Conservation (phyloP, 2,329 filamentous ascomycete genomes). For the Paramyrothecium sp. region DNA sequence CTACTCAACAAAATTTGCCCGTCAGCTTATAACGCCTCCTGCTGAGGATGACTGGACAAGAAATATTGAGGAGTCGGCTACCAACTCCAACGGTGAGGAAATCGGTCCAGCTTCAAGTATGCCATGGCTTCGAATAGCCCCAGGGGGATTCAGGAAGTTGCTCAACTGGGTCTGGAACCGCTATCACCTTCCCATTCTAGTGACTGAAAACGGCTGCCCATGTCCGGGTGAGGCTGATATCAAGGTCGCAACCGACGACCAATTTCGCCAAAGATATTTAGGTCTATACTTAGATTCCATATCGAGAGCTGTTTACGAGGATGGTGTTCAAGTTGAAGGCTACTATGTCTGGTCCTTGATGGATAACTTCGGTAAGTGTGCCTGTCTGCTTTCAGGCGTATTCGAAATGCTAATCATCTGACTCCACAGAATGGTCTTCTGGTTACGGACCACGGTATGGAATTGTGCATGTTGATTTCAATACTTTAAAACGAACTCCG, state of each 20-base stretch:
- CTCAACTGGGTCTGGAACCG: conserved; percentile 16
- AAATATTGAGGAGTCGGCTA: conserved; percentile 12
- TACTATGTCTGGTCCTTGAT: conserved; percentile 34
- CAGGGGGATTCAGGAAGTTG: conserved; percentile 13
- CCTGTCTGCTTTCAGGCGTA: not conserved
- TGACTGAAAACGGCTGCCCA: conserved; percentile 21
- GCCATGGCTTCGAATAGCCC: conserved; percentile 8
- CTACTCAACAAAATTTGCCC: conserved; percentile 29
- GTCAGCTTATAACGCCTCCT: conserved; percentile 14
- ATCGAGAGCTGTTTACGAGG: conserved; percentile 18
- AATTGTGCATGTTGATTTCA: conserved; percentile 23
- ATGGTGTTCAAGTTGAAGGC: conserved; percentile 25
- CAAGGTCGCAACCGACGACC: conserved; percentile 5
- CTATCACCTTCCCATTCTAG: conserved; percentile 12
- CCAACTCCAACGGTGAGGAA: conserved; percentile 17
- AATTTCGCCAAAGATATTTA: conserved; percentile 17
- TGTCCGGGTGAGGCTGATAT: conserved; percentile 21
- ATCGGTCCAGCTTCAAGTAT: conserved; percentile 11
- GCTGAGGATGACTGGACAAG: conserved; percentile 16
- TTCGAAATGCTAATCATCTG: not conserved
- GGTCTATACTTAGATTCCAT: conserved; percentile 20
- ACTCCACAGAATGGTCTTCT: conserved; percentile 5
- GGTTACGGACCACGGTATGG: conserved; percentile 25
- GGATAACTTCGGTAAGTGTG: conserved; percentile 31
- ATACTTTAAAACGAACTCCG: conserved; percentile 21